Base-by-base conservation (phyloP, 768 basidiomycete species). In the Phlebiopsis flavidoalba region DNA sequence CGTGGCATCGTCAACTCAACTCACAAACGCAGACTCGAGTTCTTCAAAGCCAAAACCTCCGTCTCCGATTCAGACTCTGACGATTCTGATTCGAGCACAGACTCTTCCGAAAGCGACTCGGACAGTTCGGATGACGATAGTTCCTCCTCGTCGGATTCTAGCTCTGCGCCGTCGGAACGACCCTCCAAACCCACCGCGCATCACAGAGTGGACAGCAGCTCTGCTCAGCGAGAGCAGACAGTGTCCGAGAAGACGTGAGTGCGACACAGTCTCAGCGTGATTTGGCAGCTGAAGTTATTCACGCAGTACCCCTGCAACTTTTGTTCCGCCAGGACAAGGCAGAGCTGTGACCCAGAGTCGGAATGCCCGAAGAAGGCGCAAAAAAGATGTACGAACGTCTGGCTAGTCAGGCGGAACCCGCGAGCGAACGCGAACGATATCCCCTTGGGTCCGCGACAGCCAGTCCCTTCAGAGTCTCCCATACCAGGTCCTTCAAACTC, bases 251-350 rank as follows among this genome's bases (percentile, higher is more conserved):
- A 62, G 53, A 33, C 11, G 60, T 57, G 10, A 24, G 55, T 19
- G 22, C 24, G 17, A 43, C 3, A 17, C 40, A 35, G 63, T 70
- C 58, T 31, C 26, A 6, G 26, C 26, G 3, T 31, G 26, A 31
- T 31, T 31, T 3, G 26, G n/a, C n/a, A 31, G 26, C 26, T 31
- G 6, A 31, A 31, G 6, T 10, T 3, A 17, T 17, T 12, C 11
- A 12, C 17, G 62, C 65, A 58, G 19, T 46, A 47, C 55, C 53
- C 64, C 47, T 37, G 65, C 19, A 66, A 64, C 66, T 64, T 65
- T 31, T 54, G 78, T 86, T 8, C 84, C 86, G 1, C 86, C 86
- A 0, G 86, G 87, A 3, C 70, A 74, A 22, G 87, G 87, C 14
- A 87, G 84, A 69, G 69, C 80, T 0, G 70, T 80, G 1, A 88